Evolutionary conservation across 768 basidiomycete genomes (phyloP), one percentile per base, ranked within the genome.

Genomic region (Gymnopilus junonius): DNA sequence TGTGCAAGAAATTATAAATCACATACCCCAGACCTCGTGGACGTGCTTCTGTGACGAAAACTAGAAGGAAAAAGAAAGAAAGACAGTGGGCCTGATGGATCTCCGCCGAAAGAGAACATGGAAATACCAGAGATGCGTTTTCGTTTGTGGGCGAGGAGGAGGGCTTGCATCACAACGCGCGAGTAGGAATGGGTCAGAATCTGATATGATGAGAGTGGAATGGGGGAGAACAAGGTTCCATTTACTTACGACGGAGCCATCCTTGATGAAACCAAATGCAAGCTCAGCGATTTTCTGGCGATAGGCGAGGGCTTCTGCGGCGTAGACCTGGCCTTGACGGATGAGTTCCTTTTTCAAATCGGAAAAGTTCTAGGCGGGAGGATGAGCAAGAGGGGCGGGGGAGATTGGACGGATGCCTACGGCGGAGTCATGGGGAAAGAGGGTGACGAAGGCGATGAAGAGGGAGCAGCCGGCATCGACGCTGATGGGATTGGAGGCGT

Each of bases 141-240:
- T 74, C 86, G 87, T 71, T 90, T 83, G 75, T 97, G 94, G 17
- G 97, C 96, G 61, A 91, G 86, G 48, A 98, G 83, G 56, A 99
- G 84, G 35, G 96, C 92, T 76, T 94, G 89, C 80, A 96, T 90
- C 59, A 99, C 97, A 46, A 98, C 95, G 70, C 97, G 85, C 25
- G 95, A 98, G 80, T 96, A 96, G 34, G 94, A 95, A 77, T 99
- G 97, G 2, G 95, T 98, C 61, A 99, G 85, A 72, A 99, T 95
- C 94, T 98, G 73, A 62, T 73, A 48, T 50, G 61, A 37, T 62
- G 34, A 46, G 25, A 64, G 20, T 39, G 27, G 29, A 48, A 56
- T 45, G 32, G 54, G n/a, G 32, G 50, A 58, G 21, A 57, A 61
- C 59, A 46, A 58, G 53, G 45, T 55, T 27, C 39, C 46, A 56